Base-by-base conservation (phyloP, 2,329 filamentous ascomycete species). In the Colletotrichum lupini region DNA sequence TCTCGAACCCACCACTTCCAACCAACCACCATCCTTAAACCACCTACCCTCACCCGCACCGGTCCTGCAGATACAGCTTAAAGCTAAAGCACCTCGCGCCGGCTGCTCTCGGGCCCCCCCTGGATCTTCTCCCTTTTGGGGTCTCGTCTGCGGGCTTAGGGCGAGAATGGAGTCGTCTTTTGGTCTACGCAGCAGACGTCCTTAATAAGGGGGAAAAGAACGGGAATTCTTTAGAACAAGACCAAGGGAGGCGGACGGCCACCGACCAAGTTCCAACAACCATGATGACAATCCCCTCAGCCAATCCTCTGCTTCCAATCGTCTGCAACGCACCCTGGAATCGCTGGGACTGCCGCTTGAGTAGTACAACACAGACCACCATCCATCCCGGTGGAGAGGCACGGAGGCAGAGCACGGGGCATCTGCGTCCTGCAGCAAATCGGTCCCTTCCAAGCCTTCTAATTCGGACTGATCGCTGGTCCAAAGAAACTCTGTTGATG, bases 301-400 rank as follows among this genome's bases (percentile, higher is more conserved):
- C 61, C 30, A 30, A 22, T 12, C n/a, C 12, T 19, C 6, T 53
- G n/a, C 14, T 55, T 46, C 9, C 46, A 55, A 55, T 35, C 42
- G 28, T 63, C 24, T 53, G 28, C 28, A 22, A 26, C 7, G 30
- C 61, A 35, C 60, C 42, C 28, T 53, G 46, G n/a, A 53, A 35
- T 42, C 37, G 16, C 37, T 8, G 37, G 37, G 37, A 42, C 37
- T 42, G 37, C 37, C 16, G 26, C 26, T 19, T 63, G 26, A 30
- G 46, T n/a, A 16, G 46, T 42, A 32, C 60, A 53, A 53, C 60
- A 68, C 66, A 32, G 66, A 68, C 66, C 66, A 68, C 66, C 66
- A 68, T 35, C 42, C 66, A 49, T 62, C 30, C 57, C 66, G 19
- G 37, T 42, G 37, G 37, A 49, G 28, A 61, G 60, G 26, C 28